These are phyloP conservation scores for Globisporangium viniferum DNA, from an alignment of 352 stramenopile species.

Conservation along the genomic window DNA sequence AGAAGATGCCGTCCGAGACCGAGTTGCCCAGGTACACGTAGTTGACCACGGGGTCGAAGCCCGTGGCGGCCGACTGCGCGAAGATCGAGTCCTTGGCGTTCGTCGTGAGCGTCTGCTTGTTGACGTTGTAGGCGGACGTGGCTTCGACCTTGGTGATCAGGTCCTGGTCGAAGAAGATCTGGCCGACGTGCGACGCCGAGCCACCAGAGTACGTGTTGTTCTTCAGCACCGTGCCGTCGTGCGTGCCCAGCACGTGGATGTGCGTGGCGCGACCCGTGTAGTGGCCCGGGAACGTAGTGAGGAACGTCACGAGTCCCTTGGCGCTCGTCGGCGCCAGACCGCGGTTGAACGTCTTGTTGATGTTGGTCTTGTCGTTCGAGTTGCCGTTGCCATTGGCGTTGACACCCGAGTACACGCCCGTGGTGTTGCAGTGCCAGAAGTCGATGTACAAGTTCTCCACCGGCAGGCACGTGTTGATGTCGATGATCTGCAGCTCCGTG, in stretches of 20 bases:
- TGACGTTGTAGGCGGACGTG: constrained; percentile 4
- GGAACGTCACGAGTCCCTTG: constrained; percentile 11
- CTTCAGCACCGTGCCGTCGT: constrained; percentile 9
- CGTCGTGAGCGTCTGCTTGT: constrained; percentile 14
- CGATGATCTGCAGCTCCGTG: constrained; percentile 18
- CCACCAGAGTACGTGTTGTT: constrained; percentile 21
- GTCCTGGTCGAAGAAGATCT: constrained; percentile 18
- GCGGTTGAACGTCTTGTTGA: constrained; percentile 15
- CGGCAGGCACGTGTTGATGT: constrained; percentile 15
- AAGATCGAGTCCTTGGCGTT: constrained; percentile 17
- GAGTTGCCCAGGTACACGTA: constrained; percentile 20
- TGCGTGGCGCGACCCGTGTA: constrained; percentile 15
- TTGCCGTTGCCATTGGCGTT: constrained; percentile 12
- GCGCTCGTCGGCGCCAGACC: constrained; percentile 8
- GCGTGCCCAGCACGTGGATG: constrained; percentile 16
- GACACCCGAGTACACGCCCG: constrained; percentile 15
- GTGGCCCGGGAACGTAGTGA: constrained; percentile 17
- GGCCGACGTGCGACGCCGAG: constrained; percentile 10
- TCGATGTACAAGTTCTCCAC: constrained; percentile 16
- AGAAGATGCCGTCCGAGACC: constrained; percentile 19
- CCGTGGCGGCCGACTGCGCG: constrained; percentile 9
- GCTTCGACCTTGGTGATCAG: not conserved
- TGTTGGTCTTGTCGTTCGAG: constrained; percentile 1
- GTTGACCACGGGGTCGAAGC: constrained; percentile 13
- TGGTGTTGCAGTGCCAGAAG: constrained; percentile 21